These are phyloP conservation scores for Cutaneotrichosporon mucoides DNA, from an alignment of 1,284 basidiomycete species.

Conservation along the genomic window DNA sequence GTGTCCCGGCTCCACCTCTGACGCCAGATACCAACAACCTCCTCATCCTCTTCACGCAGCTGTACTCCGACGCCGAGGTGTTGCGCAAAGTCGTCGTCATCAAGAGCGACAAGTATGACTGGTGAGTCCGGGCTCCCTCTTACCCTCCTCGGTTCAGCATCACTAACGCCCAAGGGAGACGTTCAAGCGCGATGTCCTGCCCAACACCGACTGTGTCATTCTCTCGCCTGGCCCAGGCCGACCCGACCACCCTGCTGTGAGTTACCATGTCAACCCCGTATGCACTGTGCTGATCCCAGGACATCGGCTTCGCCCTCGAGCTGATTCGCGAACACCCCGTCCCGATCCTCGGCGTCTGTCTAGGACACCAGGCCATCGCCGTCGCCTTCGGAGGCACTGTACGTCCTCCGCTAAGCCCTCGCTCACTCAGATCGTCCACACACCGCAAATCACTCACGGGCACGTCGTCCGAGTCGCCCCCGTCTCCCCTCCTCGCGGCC, in stretches of 20 bases:
- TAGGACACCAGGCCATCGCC: slow-evolving; percentile 86
- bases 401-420: slow-evolving; percentile 47
- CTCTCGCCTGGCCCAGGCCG: slow-evolving; percentile 50
- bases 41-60: slow-evolving; percentile 46
- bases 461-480: slow-evolving; percentile 62
- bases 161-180: slow-evolving; percentile 28
- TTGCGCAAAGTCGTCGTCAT: slow-evolving; percentile 47
- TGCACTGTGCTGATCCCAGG: slow-evolving; percentile 23
- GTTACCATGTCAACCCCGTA: not conserved
- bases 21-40: slow-evolving; percentile 49
- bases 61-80: slow-evolving; percentile 45
- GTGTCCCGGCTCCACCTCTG: not conserved
- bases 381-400: slow-evolving; percentile 66
- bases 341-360: slow-evolving; percentile 61
- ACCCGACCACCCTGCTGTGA: slow-evolving; percentile 41
- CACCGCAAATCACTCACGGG: slow-evolving; percentile 59
- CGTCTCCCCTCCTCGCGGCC: slow-evolving; percentile 24
- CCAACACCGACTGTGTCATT: slow-evolving; percentile 48
- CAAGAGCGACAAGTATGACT: slow-evolving; percentile 47
- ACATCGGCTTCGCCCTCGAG: slow-evolving; percentile 48
- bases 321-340: slow-evolving; percentile 38
- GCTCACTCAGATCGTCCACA: slow-evolving; percentile 49
- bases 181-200: slow-evolving; percentile 38
- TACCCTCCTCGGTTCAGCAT: too few relatives aligned
- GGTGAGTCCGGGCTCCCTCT: slow-evolving; percentile 21